A percentile compares a stretch with the other conserved stretches of the same genome.
These are phyloP conservation scores for Spongispora temasekensis DNA, from an alignment of 1,284 basidiomycete genomes.

Conservation along the genomic window DNA sequence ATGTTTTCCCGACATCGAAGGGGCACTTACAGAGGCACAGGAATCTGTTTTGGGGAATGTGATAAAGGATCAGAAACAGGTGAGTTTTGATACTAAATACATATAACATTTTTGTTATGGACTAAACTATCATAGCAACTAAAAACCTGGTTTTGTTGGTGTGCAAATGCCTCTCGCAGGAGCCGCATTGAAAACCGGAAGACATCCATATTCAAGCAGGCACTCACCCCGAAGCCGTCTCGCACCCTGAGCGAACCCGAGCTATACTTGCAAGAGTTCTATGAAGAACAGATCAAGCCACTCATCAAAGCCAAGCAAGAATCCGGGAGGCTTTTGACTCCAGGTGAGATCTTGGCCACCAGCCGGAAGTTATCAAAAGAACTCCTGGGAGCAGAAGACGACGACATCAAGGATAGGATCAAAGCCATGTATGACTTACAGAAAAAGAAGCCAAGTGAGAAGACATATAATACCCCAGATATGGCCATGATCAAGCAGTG, in stretches of 20 bases:
- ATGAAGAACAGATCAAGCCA: constrained; percentile 2
- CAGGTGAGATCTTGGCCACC: neutral
- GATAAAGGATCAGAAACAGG: neutral
- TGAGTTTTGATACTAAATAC: too few relatives aligned
- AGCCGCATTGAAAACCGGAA: neutral
- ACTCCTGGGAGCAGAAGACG: neutral
- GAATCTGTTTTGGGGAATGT: neutral
- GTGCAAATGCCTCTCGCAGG: neutral
- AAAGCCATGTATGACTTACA: neutral
- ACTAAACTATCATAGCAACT: constrained; percentile 2
- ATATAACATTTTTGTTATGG: too few relatives aligned
- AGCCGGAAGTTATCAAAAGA: neutral
- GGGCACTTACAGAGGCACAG: neutral
- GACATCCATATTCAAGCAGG: neutral
- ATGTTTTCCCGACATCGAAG: neutral
- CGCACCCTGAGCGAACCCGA: neutral
- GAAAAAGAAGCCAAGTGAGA: neutral
- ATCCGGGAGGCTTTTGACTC: neutral
- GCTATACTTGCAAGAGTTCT: constrained; percentile 1
- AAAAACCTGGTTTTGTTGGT: constrained; percentile 3
- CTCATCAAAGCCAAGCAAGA: neutral
- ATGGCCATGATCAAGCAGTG: neutral
- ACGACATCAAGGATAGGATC: neutral
- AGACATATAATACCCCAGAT: constrained; percentile 1
- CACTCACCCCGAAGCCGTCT: neutral